These are phyloP conservation scores for Globisporangium rhizosaccharum DNA, from an alignment of 352 stramenopile species.

Conservation along the genomic window DNA sequence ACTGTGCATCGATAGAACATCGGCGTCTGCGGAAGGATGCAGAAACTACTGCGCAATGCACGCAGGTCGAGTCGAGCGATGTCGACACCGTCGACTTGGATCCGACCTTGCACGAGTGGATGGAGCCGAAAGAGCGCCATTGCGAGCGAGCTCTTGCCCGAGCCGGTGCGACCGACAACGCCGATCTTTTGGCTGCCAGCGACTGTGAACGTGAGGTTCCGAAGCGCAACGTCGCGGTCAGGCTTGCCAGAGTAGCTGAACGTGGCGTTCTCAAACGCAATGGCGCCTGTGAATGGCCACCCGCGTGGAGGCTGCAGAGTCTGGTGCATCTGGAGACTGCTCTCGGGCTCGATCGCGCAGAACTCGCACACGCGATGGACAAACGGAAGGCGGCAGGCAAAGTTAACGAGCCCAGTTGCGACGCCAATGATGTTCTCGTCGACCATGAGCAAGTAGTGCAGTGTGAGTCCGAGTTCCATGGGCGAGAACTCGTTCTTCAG, in stretches of 20 bases:
- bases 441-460: constrained; percentile 38
- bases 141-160: constrained; percentile 51
- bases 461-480: constrained; percentile 27
- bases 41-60: constrained; percentile 32
- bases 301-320: constrained; percentile 11
- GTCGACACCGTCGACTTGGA: constrained; percentile 88
- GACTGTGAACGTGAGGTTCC: constrained; percentile 35
- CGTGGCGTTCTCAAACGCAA: constrained; percentile 31
- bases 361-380: constrained; percentile 29
- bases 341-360: constrained; percentile 13
- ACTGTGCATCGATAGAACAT: constrained; percentile 91
- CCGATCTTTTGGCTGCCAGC: constrained; percentile 41
- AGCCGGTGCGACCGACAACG: constrained; percentile 48
- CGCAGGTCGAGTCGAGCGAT: constrained; percentile 31
- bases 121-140: constrained; percentile 56
- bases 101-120: constrained; percentile 37
- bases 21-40: constrained; percentile 86
- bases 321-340: constrained; percentile 11
- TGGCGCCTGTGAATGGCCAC: constrained; percentile 24
- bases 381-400: constrained; percentile 11
- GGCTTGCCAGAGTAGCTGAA: constrained; percentile 19
- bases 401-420: no score
- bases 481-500: constrained; percentile 23
- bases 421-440: constrained; percentile 22
- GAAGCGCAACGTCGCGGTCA: constrained; percentile 18